These are phyloP conservation scores for Escovopsis sp. DNA, from an alignment of 2,329 filamentous ascomycete genomes.

Conservation along the genomic window DNA sequence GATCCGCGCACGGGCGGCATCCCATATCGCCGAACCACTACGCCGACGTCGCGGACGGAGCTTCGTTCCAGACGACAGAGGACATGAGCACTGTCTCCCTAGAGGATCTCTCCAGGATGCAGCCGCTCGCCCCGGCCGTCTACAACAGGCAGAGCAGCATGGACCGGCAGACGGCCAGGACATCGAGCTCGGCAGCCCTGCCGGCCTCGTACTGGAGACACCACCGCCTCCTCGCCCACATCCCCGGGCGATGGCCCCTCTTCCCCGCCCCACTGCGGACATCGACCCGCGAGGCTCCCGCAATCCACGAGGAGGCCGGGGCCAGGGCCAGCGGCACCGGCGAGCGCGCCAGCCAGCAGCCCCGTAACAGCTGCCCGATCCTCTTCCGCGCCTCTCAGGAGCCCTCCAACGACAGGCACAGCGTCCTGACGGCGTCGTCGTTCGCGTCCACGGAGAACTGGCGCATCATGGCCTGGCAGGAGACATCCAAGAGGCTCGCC, in stretches of 20 bases:
- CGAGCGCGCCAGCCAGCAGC: slow-evolving; percentile 6
- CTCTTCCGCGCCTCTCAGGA: slow-evolving; percentile 2
- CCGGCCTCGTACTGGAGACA: slow-evolving; percentile 9
- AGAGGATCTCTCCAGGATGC: slow-evolving; percentile 12
- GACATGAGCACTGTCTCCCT: slow-evolving; percentile 16
- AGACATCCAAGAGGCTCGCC: slow-evolving; percentile 12
- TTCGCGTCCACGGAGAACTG: slow-evolving; percentile 24
- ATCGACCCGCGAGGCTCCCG: slow-evolving; percentile 1
- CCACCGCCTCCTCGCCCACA: slow-evolving; percentile 3
- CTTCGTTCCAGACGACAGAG: slow-evolving; percentile 13
- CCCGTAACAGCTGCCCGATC: too few species aligned
- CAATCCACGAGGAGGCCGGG: slow-evolving; percentile 9
- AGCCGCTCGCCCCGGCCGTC: slow-evolving; percentile 3
- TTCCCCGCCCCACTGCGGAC: too few species aligned
- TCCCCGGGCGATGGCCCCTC: slow-evolving; percentile 5
- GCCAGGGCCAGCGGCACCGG: slow-evolving; percentile 11
- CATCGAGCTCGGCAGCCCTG: slow-evolving; percentile 20
- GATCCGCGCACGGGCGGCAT: slow-evolving; percentile 15
- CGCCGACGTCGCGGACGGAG: slow-evolving; percentile 10
- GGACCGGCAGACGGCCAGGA: slow-evolving; percentile 15
- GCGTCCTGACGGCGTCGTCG: slow-evolving; percentile 14
- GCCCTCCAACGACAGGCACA: slow-evolving; percentile 9
- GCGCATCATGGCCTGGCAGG: slow-evolving; percentile 15
- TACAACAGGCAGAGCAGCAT: slow-evolving; percentile 10
- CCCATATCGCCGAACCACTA: slow-evolving; percentile 16